Conservation (phyloP, 306 rosid genomes). For the Hippophae gyantsensis region DNA sequence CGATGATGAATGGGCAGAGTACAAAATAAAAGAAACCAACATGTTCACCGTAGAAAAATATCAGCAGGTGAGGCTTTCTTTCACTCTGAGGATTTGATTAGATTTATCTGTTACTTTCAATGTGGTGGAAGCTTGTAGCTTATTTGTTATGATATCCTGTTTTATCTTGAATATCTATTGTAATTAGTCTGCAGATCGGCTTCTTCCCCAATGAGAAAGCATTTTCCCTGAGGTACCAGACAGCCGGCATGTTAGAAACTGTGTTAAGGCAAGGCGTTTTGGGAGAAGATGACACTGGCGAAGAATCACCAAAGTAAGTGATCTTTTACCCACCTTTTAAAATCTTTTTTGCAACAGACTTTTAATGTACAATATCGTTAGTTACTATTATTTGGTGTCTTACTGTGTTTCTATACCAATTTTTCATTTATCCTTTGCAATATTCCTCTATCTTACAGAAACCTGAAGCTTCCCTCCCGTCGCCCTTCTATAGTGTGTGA, state of each 20-base stretch:
- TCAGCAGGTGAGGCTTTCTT: constrained; percentile 70
- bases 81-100: constrained; percentile 1
- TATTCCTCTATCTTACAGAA: constrained; percentile 36
- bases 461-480: constrained; percentile 84
- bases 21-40: constrained; percentile 91
- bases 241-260: constrained; percentile 89
- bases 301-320: constrained; percentile 82
- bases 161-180: constrained; percentile 50
- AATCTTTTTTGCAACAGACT: background rate
- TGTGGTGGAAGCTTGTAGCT: constrained; percentile 4
- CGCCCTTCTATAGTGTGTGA: constrained; percentile 88
- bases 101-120: background rate
- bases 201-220: constrained; percentile 81
- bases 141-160: constrained; percentile 26
- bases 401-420: background rate
- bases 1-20: constrained; percentile 71
- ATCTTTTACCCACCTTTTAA: constrained; percentile 1
- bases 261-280: constrained; percentile 83
- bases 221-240: constrained; percentile 83
- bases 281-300: constrained; percentile 95
- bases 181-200: constrained; percentile 91
- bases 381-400: background rate
- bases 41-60: constrained; percentile 88
- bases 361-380: too few species aligned
- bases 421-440: background rate